Conservation (phyloP, 495 filamentous ascomycete genomes). For the Podospora pseudopauciseta region DNA sequence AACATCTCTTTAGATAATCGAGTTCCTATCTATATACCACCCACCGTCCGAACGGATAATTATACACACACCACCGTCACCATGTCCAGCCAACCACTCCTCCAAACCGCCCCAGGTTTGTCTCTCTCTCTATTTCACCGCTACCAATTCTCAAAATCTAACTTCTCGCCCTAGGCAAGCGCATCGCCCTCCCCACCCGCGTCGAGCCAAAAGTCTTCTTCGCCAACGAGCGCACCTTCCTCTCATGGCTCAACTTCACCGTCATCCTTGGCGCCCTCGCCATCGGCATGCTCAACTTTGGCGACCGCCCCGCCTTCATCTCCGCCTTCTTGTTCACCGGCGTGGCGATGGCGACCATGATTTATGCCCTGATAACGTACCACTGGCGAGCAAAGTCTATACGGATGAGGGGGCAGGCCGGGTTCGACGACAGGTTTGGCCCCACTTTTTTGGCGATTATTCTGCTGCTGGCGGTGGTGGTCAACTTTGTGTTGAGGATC, state of each 20-base stretch:
- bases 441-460: constrained; percentile 85
- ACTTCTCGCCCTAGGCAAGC: constrained; percentile 64
- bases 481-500: constrained; percentile 90
- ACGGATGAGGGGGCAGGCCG: constrained; percentile 81
- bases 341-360: constrained; percentile 92
- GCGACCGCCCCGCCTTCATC: constrained; percentile 87
- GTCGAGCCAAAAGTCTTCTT: constrained; percentile 99
- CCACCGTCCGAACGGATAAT: not conserved
- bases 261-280: constrained; percentile 95
- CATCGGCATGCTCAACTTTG: constrained; percentile 96
- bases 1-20: not conserved
- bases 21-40: not conserved
- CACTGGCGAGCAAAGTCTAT: constrained; percentile 97
- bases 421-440: constrained; percentile 93
- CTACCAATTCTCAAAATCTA: not conserved
- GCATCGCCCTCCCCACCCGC: constrained; percentile 94
- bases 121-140: constrained; percentile 8
- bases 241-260: constrained; percentile 99
- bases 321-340: constrained; percentile 89
- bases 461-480: constrained; percentile 77
- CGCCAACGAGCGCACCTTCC: constrained; percentile 98
- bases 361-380: constrained; percentile 91
- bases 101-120: constrained; percentile 80
- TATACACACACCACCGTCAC: constrained; percentile 16
- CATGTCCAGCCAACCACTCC: constrained; percentile 96